phyloP scores from a whole-genome alignment of 208 protist genomes.

The Hexamita inflata region DNA sequence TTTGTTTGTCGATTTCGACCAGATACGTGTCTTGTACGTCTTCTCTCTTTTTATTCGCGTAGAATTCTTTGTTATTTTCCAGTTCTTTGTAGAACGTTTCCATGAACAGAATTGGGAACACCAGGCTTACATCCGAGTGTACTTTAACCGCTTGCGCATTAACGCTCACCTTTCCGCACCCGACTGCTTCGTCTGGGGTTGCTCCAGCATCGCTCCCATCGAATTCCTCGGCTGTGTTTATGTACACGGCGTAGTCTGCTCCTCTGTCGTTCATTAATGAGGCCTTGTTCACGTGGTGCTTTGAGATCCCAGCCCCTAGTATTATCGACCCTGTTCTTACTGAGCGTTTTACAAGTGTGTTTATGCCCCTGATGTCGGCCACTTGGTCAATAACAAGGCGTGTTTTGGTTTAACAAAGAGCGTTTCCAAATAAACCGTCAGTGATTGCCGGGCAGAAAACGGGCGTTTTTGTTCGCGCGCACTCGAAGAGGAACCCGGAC shows the following conservation, averaged over 20 bases:
- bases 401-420: constrained; percentile 94
- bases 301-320: constrained; percentile 83
- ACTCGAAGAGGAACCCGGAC: too few relatives aligned
- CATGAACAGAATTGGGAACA: too few relatives aligned
- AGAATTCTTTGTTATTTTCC: too few relatives aligned
- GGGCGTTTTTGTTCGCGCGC: constrained; percentile 83
- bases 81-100: too few relatives aligned
- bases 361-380: constrained; percentile 78
- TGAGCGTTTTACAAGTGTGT: constrained; percentile 71
- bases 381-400: constrained; percentile 79
- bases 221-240: constrained; percentile 84
- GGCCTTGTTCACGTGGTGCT: constrained; percentile 95
- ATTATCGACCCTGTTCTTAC: constrained; percentile 84
- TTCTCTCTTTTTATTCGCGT: too few relatives aligned
- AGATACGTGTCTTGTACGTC: too few relatives aligned
- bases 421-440: constrained; percentile 91
- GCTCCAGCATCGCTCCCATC: constrained; percentile 87
- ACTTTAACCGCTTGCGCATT: not conserved
- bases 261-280: constrained; percentile 89
- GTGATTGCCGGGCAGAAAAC: constrained; percentile 94
- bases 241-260: constrained; percentile 82
- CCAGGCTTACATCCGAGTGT: not conserved
- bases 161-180: constrained; percentile 71
- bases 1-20: too few relatives aligned
- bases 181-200: constrained; percentile 90